Evolutionary conservation across 768 basidiomycete species (phyloP), one percentile per base, ranked within the genome.

Genomic region (Termitomyces sp.): DNA sequence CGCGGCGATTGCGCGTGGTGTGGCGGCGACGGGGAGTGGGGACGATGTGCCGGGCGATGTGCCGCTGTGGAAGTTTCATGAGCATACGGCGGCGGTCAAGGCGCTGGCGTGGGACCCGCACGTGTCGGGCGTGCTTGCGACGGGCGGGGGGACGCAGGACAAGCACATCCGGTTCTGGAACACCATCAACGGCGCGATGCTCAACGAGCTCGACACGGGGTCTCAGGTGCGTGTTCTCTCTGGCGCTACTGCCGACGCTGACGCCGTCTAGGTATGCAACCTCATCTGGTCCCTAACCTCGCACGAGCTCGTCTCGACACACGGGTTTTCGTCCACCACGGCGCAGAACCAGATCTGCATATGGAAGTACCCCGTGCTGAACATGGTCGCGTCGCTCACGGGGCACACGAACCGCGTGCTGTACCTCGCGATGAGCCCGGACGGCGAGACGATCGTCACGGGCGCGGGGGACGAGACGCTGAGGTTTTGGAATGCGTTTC

Each of bases 131-230:
- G 82, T 98, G 2, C 75, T 98, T 34, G 97, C 96, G 0, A 94
- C 91, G 7, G 97, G 97, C 5, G 96, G 96, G 10, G 97, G 96
- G 8, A 99, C 96, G n/a, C 95, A 97, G 65, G 97, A 98, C 70
- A 96, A 95, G 72, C 96, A 95, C 68, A 95, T 99, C 45, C 79
- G 95, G 58, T 98, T 97, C 69, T 99, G 97, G 96, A 98, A 99
- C 69, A 91, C 90, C 7, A 76, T 83, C 36, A 93, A 86, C 53
- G 97, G 96, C 32, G 83, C 81, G 24, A 83, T 96, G 84, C 76
- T 97, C 58, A 86, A 82, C 59, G 89, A 94, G 69, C 79, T 95
- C 48, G 95, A 98, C 71, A 98, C 97, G 0, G 97, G 97, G 4
- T 93, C 91, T 61, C 96, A 99, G 82, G 95, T 96, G 58, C 56